A percentile compares a stretch with the other conserved stretches of the same genome.
Evolutionary conservation across 441 rosid species (phyloP).

Genomic region (Dalechampia spathulata): DNA sequence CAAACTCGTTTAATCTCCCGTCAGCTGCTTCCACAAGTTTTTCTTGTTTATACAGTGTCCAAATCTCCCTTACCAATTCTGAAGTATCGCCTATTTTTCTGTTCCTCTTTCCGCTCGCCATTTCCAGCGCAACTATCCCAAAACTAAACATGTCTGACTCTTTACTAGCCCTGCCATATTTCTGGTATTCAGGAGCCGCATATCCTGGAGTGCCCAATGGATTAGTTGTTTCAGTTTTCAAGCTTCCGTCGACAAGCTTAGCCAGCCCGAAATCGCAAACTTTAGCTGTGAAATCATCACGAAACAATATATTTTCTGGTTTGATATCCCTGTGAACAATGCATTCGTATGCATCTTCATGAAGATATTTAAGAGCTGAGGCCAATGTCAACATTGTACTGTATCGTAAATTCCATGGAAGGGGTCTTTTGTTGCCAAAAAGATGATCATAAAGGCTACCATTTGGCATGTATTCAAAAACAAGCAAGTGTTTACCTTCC

Average conservation of each 20-base stretch:
- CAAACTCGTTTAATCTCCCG: neutral
- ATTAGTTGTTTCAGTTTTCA: neutral
- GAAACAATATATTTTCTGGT: neutral
- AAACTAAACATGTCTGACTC: neutral
- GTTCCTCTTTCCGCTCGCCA: neutral
- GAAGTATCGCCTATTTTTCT: no score
- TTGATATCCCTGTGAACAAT: neutral
- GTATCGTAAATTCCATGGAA: neutral
- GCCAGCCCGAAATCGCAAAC: neutral
- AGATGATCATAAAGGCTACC: neutral
- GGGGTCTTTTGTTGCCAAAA: neutral
- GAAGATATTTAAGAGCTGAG: slow-evolving; percentile 1
- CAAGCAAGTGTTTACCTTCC: neutral
- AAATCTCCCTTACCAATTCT: neutral
- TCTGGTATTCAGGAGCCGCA: neutral
- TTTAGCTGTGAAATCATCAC: neutral
- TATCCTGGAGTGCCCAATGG: neutral
- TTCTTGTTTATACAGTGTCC: neutral
- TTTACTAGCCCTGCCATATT: neutral
- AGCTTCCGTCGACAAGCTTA: neutral
- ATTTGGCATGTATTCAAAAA: neutral
- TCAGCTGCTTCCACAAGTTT: slow-evolving; percentile 6
- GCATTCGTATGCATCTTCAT: neutral
- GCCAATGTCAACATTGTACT: neutral
- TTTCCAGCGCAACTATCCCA: neutral